Base-by-base conservation (phyloP, 306 rosid genomes). In the Arachis hypogaea region DNA sequence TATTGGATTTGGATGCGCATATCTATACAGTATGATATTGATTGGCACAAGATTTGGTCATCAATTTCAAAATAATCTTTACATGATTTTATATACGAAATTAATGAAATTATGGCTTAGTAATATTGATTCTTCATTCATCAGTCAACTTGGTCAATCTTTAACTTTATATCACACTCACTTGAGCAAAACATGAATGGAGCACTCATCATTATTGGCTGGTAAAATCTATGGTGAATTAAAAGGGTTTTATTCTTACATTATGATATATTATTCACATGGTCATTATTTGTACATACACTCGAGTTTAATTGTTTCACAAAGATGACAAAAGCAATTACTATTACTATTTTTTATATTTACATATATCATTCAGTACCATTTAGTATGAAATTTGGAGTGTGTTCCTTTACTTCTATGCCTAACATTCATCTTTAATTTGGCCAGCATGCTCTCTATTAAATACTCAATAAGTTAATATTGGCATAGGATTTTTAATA, bases 1-100 rank as follows among this genome's bases (percentile, higher is more conserved):
- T 33, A 33, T 33, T 33, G 38, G 38, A 33, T 33, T 33, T 73
- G 82, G 76, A 85, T 88, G 72, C 75, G 77, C 89, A 75, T 73
- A 85, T 80, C 74, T 75, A 80, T 80, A 73, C 42, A 41, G 44
- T 43, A 43, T 46, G 3, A 1, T 42, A 65, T 81, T 77, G 74
- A 85, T 83, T 63, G 74, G 56, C 64, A 73, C 59, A 57, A 69
- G 59, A 50, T 78, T 2, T 44, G 51, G 75, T 72, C 66, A 81
- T 83, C 66, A 62, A 59, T 75, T 76, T 71, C 63, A 51, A 73
- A 79, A 64, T 59, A 56, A 55, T 47, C 41, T 55, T 55, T 33
- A 33, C 4, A 69, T 76, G 49, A 63, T 68, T 83, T 63, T 45
- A 33, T 33, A 33, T 33, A 33, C 0, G 38, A 33, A 33, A 33